Evolutionary conservation across 2,329 filamentous ascomycete species (phyloP).

Genomic region (Phyllosticta citriasiana): DNA sequence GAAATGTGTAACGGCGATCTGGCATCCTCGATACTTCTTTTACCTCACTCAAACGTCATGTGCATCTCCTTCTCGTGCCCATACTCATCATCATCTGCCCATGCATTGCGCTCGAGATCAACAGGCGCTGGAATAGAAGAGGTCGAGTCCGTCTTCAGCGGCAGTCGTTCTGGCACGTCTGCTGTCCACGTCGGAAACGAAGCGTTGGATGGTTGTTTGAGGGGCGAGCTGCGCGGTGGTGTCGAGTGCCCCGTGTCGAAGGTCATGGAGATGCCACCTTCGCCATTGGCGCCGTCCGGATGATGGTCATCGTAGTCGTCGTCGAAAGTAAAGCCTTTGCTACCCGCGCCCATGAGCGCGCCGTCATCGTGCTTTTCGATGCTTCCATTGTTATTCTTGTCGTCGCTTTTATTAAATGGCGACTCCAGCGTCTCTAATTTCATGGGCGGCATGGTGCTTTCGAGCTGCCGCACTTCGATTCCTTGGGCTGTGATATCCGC

Average conservation of each 20-base stretch:
- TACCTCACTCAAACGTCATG: slow-evolving; percentile 36
- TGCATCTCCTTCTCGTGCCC: slow-evolving; percentile 37
- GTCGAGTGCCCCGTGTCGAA: slow-evolving; percentile 32
- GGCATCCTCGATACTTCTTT: too few species aligned
- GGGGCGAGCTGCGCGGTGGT: slow-evolving; percentile 10
- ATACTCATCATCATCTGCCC: slow-evolving; percentile 38
- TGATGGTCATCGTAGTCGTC: slow-evolving; percentile 26
- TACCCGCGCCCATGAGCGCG: slow-evolving; percentile 6
- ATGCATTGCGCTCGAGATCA: slow-evolving; percentile 32
- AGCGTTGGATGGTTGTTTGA: slow-evolving; percentile 13
- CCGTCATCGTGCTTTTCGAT: slow-evolving; percentile 15
- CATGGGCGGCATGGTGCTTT: slow-evolving; percentile 84
- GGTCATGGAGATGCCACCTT: slow-evolving; percentile 29
- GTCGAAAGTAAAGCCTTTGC: slow-evolving; percentile 11
- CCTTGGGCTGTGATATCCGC: slow-evolving; percentile 69
- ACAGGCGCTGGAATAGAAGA: slow-evolving; percentile 20
- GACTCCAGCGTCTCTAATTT: slow-evolving; percentile 47
- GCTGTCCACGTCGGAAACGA: slow-evolving; percentile 11
- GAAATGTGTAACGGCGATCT: not conserved
- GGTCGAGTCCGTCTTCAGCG: slow-evolving; percentile 15
- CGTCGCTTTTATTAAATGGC: slow-evolving; percentile 26
- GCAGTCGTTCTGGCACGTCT: slow-evolving; percentile 17
- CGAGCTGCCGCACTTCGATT: slow-evolving; percentile 65
- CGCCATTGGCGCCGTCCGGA: slow-evolving; percentile 16
- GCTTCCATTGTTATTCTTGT: slow-evolving; percentile 21